Percentiles rank a stretch among this genome's conserved stretches.
Evolutionary conservation across 2,329 filamentous ascomycete species (phyloP).

Genomic region (Fonsecaea pugnacius): DNA sequence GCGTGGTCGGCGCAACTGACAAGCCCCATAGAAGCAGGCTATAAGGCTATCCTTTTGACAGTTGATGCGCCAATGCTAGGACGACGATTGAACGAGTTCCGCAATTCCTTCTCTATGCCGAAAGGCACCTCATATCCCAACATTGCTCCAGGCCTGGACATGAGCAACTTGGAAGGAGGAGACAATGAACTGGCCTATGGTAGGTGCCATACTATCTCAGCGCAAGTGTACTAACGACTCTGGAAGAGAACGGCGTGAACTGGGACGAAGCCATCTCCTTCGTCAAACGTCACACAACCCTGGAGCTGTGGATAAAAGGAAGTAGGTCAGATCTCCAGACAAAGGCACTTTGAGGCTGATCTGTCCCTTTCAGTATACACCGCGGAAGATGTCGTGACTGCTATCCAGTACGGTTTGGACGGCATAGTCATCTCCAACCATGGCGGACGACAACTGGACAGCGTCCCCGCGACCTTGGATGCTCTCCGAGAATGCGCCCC

Average conservation of each 20-base stretch:
- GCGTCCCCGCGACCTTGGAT: slow-evolving; percentile 35
- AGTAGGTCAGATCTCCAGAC: slow-evolving; percentile 35
- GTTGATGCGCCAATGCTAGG: slow-evolving; percentile 61
- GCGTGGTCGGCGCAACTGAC: background rate
- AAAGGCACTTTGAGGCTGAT: background rate
- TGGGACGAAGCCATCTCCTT: slow-evolving; percentile 59
- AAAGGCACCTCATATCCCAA: slow-evolving; percentile 36
- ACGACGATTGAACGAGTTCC: slow-evolving; percentile 58
- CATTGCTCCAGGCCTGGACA: slow-evolving; percentile 19
- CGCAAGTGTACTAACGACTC: background rate
- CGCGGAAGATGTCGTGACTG: slow-evolving; percentile 32
- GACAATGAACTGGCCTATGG: slow-evolving; percentile 21
- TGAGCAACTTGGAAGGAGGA: slow-evolving; percentile 24
- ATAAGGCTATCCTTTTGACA: slow-evolving; percentile 60
- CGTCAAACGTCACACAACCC: slow-evolving; percentile 47
- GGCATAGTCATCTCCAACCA: slow-evolving; percentile 35
- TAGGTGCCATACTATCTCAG: background rate
- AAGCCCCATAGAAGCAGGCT: slow-evolving; percentile 48
- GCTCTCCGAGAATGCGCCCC: slow-evolving; percentile 32
- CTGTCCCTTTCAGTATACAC: slow-evolving; percentile 22
- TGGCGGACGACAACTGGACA: slow-evolving; percentile 34
- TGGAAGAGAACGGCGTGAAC: slow-evolving; percentile 46
- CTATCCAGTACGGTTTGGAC: slow-evolving; percentile 34
- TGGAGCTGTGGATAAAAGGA: slow-evolving; percentile 37
- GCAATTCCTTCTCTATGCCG: slow-evolving; percentile 53